These are phyloP conservation scores for Capsicum rhomboideum DNA, from an alignment of 257 asterid genomes.

Conservation along the genomic window DNA sequence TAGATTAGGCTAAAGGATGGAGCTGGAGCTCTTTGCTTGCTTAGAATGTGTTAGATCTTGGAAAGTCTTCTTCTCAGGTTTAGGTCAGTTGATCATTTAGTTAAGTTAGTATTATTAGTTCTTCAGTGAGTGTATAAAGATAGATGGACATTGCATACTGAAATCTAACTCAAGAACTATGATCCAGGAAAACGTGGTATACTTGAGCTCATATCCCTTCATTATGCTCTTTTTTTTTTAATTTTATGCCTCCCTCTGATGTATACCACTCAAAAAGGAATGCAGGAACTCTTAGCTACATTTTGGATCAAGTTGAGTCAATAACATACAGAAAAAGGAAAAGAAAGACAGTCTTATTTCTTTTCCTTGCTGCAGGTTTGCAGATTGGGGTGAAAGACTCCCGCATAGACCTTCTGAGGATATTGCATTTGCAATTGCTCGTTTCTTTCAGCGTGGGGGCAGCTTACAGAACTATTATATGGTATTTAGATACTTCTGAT, in stretches of 20 bases:
- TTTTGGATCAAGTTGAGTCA: neutral
- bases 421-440: constrained; percentile 95
- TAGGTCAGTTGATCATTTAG: neutral
- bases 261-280: neutral
- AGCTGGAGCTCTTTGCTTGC: neutral
- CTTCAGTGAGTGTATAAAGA: neutral
- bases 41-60: neutral
- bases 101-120: neutral
- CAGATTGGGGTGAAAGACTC: constrained; percentile 80
- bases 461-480: constrained; percentile 90
- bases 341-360: neutral
- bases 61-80: neutral
- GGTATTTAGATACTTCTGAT: constrained; percentile 32
- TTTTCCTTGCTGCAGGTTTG: constrained; percentile 47
- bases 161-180: neutral
- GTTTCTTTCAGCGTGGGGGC: constrained; percentile 94
- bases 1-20: neutral
- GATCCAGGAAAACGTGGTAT: neutral
- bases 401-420: constrained; percentile 89
- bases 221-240: neutral
- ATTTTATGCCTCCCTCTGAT: neutral
- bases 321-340: neutral
- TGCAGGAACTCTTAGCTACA: neutral
- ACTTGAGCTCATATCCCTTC: neutral
- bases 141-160: neutral